Conservation (phyloP, 2,329 filamentous ascomycete species). For the Fusarium irregulare region DNA sequence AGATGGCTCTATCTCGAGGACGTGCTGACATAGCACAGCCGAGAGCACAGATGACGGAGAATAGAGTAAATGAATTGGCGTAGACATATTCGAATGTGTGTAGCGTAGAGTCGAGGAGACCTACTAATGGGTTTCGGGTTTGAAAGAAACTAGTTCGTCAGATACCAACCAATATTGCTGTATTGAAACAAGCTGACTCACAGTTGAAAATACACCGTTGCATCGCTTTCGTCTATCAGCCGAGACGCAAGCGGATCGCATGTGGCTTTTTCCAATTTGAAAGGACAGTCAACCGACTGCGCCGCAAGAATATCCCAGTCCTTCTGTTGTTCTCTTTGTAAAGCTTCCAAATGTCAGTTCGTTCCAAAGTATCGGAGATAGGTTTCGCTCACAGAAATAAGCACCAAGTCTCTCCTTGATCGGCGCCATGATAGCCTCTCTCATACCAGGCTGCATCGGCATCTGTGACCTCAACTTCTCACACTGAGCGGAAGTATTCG, state of each 20-base stretch:
- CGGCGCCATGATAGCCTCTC: constrained; percentile 18
- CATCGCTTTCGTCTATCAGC: constrained; percentile 9
- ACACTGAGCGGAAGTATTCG: constrained; percentile 5
- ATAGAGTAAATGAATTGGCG: constrained; percentile 10
- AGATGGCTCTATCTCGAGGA: constrained; percentile 15
- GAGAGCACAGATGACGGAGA: constrained; percentile 13
- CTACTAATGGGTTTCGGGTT: constrained; percentile 10
- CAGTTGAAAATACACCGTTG: constrained; percentile 19
- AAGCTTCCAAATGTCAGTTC: neutral
- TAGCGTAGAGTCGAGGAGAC: constrained; percentile 7
- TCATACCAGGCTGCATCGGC: constrained; percentile 15
- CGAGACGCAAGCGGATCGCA: constrained; percentile 18
- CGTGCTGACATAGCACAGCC: constrained; percentile 13
- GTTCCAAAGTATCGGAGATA: too few species aligned
- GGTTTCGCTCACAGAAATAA: constrained; percentile 3
- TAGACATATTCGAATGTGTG: constrained; percentile 20
- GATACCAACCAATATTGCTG: neutral
- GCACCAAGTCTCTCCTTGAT: constrained; percentile 15
- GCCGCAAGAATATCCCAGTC: constrained; percentile 13
- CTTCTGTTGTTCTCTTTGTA: constrained; percentile 15
- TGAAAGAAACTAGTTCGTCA: constrained; percentile 10
- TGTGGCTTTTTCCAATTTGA: constrained; percentile 16
- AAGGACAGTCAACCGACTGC: constrained; percentile 13
- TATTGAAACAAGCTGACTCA: neutral
- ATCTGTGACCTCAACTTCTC: constrained; percentile 17